These are phyloP conservation scores for Rostrohypoxylon terebratum DNA, from an alignment of 495 filamentous ascomycete genomes.

Conservation along the genomic window DNA sequence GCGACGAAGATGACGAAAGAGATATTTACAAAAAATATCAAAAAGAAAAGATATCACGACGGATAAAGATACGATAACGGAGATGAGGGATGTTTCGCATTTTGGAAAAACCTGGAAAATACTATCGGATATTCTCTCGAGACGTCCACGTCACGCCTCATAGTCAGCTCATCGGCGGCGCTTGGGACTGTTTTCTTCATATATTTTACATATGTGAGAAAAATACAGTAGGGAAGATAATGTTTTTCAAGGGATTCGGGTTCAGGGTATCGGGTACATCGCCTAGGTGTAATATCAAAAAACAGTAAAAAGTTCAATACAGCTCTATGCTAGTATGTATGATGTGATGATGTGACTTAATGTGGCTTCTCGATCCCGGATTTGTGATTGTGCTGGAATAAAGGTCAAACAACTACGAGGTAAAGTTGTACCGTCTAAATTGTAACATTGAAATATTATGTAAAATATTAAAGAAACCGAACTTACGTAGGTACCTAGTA, in stretches of 20 bases:
- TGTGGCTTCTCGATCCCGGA: neutral
- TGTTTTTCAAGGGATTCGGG: neutral
- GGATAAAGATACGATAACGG: slow-evolving; percentile 38
- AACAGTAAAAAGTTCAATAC: slow-evolving; percentile 19
- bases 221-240: neutral
- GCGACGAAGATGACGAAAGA: slow-evolving; percentile 23
- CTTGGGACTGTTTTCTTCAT: slow-evolving; percentile 21
- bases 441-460: neutral
- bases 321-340: neutral
- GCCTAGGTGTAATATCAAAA: slow-evolving; percentile 13
- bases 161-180: slow-evolving; percentile 10
- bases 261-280: slow-evolving; percentile 13
- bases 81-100: slow-evolving; percentile 9
- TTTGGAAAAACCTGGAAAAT: neutral
- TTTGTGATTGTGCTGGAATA: neutral
- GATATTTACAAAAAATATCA: slow-evolving; percentile 2
- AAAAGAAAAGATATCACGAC: slow-evolving; percentile 14
- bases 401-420: neutral
- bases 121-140: neutral
- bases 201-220: neutral
- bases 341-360: neutral
- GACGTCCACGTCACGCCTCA: slow-evolving; percentile 2
- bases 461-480: neutral
- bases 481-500: too few species aligned
- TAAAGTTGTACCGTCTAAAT: too few species aligned